Base-by-base conservation (phyloP, 495 filamentous ascomycete species). In the Rostrohypoxylon terebratum region DNA sequence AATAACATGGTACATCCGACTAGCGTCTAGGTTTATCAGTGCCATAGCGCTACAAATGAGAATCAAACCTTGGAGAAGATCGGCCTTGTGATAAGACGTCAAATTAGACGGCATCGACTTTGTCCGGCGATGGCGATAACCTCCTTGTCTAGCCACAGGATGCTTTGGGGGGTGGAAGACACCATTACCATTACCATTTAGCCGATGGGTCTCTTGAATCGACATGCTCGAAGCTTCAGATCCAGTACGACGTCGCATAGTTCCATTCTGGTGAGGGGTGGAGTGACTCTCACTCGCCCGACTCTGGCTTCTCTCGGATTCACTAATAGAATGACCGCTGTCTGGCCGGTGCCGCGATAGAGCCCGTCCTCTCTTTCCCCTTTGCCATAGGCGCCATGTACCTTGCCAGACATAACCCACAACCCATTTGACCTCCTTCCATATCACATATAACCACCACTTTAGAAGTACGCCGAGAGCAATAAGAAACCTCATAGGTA, bases 1-100 rank as follows among this genome's bases (percentile, higher is more conserved):
- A 75, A 99, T 98, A 75, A 94, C 92, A 78, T 99, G 96, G 80
- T 99, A 99, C 93, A 99, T 97, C 38, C 94, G 88, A 77, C 94
- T 97, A 10, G 96, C 95, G 81, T 99, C 96, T 44, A 98, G 92
- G 65, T 88, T 89, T 91, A 97, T 96, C 63, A 99, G 83, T 42
- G 94, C 87, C 34, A 89, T 87, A 78, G 93, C 97, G 71, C 92
- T 97, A 57, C 86, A 86, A 54, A 97, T 86, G 72, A 98, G 92
- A 21, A 99, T 86, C 38, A 93, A 81, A 0, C 96, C 96, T 77
- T 94, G 94, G 20, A 99, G 83, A 9, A 99, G 89, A 78, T 99
- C 96, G 16, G 96, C 96, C 75, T 98, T 99, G 81, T 99, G 91
- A 74, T 91, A 92, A 4, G 93, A 91, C 3, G 91, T 88, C 23